Evolutionary conservation across 2,329 filamentous ascomycete species (phyloP).

Genomic region (Neonectria neomacrospora): DNA sequence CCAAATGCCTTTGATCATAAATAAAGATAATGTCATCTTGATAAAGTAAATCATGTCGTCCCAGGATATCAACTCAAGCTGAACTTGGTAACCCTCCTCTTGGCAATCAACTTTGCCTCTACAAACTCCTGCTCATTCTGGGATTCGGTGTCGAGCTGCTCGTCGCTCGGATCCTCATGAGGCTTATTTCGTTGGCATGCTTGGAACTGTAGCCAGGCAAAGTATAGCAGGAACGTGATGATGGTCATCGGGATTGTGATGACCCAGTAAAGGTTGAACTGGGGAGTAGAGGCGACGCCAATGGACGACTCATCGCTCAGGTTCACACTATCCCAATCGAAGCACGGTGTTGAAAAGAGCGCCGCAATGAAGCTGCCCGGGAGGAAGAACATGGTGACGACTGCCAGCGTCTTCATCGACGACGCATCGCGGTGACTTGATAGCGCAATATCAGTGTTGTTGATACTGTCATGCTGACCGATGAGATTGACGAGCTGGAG

Average conservation of each 20-base stretch:
- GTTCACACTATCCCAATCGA: constrained; percentile 48
- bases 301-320: constrained; percentile 39
- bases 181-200: constrained; percentile 35
- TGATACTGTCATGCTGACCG: constrained; percentile 51
- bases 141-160: background rate
- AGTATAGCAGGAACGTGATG: constrained; percentile 50
- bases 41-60: background rate
- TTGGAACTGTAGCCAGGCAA: constrained; percentile 48
- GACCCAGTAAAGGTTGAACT: constrained; percentile 55
- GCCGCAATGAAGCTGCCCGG: constrained; percentile 56
- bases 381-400: constrained; percentile 57
- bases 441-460: constrained; percentile 50
- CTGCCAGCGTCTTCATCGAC: constrained; percentile 56
- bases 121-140: constrained; percentile 2
- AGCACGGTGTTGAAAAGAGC: constrained; percentile 52
- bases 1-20: too few relatives aligned
- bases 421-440: constrained; percentile 54
- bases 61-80: background rate
- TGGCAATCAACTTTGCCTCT: constrained; percentile 11
- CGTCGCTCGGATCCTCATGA: background rate
- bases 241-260: constrained; percentile 54
- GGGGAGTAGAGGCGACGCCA: constrained; percentile 47
- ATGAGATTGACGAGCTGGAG: constrained; percentile 52
- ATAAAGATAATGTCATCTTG: background rate
- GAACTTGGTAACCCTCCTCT: constrained; percentile 10